Conservation (phyloP, 495 filamentous ascomycete genomes). For the Filosporella fistucella region DNA sequence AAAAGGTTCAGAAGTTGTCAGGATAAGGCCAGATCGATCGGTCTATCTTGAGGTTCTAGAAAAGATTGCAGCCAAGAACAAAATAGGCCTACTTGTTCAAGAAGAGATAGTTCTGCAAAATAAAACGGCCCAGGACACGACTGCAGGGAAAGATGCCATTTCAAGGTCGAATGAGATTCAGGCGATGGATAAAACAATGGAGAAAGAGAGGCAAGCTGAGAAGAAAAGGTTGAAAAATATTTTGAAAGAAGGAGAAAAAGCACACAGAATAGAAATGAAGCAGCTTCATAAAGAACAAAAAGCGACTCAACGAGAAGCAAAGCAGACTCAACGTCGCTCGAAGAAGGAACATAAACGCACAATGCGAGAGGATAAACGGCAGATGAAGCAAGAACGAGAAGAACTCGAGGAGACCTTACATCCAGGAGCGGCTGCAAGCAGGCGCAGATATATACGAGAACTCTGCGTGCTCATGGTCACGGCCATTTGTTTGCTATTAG, state of each 20-base stretch:
- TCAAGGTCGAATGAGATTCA: constrained; percentile 3
- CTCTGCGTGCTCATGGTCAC: background rate
- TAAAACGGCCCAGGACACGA: constrained; percentile 10
- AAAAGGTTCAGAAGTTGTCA: constrained; percentile 5
- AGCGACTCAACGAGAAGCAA: background rate
- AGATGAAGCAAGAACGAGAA: constrained; percentile 3
- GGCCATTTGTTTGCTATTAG: background rate
- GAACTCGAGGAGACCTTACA: background rate
- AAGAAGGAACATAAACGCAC: constrained; percentile 3
- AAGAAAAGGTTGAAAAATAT: constrained; percentile 14
- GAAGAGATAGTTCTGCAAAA: constrained; percentile 17
- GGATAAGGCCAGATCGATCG: constrained; percentile 3
- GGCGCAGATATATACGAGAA: background rate
- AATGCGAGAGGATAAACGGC: constrained; percentile 1
- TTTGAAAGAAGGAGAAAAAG: constrained; percentile 2
- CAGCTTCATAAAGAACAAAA: constrained; percentile 1
- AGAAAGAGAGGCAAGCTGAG: constrained; percentile 3
- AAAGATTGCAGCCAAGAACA: background rate
- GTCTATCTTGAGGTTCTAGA: constrained; percentile 7
- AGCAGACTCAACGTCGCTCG: background rate
- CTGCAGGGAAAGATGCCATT: constrained; percentile 3
- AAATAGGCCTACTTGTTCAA: constrained; percentile 14
- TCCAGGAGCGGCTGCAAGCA: background rate
- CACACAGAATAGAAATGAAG: constrained; percentile 4
- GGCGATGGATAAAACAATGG: constrained; percentile 2